Conservation (phyloP, 1,284 basidiomycete genomes). For the Ceratobasidium sp. region DNA sequence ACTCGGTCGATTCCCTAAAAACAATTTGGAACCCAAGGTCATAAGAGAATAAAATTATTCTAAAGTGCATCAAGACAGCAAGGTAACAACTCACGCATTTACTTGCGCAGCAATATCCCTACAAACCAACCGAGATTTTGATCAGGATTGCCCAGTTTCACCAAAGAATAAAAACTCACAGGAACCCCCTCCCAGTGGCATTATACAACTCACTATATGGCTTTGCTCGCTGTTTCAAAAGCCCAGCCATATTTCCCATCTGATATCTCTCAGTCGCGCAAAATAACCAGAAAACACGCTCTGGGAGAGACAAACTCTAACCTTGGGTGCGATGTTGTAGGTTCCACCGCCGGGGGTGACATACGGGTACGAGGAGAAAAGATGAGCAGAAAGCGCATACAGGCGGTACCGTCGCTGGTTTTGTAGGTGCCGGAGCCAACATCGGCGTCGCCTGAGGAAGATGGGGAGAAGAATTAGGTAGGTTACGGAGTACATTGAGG, state of each 20-base stretch:
- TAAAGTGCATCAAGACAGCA: too few species aligned
- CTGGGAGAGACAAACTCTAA: constrained; percentile 69
- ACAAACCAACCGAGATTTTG: neutral
- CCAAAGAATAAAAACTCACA: constrained; percentile 59
- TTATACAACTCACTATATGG: constrained; percentile 70
- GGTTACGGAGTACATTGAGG: neutral
- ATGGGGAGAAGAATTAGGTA: neutral
- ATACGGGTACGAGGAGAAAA: constrained; percentile 76
- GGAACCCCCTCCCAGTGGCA: constrained; percentile 58
- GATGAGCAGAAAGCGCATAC: constrained; percentile 69
- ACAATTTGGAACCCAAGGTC: constrained; percentile 51
- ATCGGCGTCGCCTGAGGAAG: constrained; percentile 56
- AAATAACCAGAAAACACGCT: constrained; percentile 79
- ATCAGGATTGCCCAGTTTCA: constrained; percentile 57
- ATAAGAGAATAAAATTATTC: neutral
- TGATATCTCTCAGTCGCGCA: constrained; percentile 68
- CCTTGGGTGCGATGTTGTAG: constrained; percentile 60
- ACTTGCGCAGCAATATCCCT: neutral
- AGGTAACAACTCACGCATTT: too few species aligned
- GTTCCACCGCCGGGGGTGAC: constrained; percentile 54
- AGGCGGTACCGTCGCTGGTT: constrained; percentile 70
- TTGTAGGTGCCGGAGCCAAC: constrained; percentile 72
- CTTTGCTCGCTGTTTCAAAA: constrained; percentile 65
- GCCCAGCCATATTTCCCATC: constrained; percentile 63
- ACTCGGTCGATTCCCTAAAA: constrained; percentile 49